phyloP scores from a whole-genome alignment of 2,329 filamentous ascomycete genomes.

The Pyrenophora seminiperda region DNA sequence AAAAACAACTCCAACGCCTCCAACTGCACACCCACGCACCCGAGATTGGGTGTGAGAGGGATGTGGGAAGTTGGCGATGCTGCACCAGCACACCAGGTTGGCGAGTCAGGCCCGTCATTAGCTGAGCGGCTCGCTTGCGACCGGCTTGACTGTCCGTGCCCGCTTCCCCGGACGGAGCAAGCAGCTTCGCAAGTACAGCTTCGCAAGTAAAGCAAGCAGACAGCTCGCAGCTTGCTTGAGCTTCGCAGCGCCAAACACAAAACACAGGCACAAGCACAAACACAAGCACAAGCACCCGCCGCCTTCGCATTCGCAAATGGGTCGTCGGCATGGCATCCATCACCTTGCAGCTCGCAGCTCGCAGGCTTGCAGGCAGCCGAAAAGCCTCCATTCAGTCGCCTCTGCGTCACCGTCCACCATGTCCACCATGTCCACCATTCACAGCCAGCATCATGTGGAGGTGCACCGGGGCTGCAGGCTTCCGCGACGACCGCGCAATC shows the following conservation, averaged over 20 bases:
- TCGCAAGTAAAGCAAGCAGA: too few relatives aligned
- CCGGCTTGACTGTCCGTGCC: slow-evolving; percentile 23
- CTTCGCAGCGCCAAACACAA: too few relatives aligned
- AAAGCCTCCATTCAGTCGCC: slow-evolving; percentile 24
- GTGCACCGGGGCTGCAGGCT: slow-evolving; percentile 30
- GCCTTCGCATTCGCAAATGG: too few relatives aligned
- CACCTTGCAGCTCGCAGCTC: slow-evolving; percentile 6
- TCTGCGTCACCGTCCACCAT: slow-evolving; percentile 30
- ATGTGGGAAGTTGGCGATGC: slow-evolving; percentile 24
- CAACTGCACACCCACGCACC: slow-evolving; percentile 30
- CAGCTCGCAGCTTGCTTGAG: too few relatives aligned
- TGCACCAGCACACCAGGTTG: slow-evolving; percentile 33
- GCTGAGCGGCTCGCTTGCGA: slow-evolving; percentile 32
- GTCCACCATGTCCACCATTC: too few relatives aligned
- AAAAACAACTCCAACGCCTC: slow-evolving; percentile 36
- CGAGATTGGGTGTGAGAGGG: slow-evolving; percentile 27
- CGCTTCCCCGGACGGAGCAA: slow-evolving; percentile 47
- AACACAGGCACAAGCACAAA: too few relatives aligned
- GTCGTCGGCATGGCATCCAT: too few relatives aligned
- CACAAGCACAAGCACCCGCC: too few relatives aligned
- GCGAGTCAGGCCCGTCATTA: slow-evolving; percentile 32
- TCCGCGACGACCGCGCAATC: slow-evolving; percentile 35
- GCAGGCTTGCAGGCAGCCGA: slow-evolving; percentile 11
- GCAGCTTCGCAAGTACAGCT: too few relatives aligned
- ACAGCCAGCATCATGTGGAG: slow-evolving; percentile 20